phyloP scores from a whole-genome alignment of 2,329 filamentous ascomycete genomes.

The Emergomyces orientalis region DNA sequence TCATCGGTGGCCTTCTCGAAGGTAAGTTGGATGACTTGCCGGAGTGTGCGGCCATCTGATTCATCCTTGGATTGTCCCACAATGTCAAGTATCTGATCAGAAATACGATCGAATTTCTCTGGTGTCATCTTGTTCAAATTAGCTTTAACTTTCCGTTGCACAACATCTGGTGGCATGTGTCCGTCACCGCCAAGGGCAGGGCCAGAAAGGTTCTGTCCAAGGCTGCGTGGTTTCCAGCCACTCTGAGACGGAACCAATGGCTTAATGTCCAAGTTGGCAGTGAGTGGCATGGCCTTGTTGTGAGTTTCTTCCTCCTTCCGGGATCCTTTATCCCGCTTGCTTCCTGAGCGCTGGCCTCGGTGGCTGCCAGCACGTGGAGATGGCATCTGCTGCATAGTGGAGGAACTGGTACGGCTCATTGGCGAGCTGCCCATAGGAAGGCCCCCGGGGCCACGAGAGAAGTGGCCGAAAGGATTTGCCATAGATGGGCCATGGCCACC shows the following conservation, averaged over 20 bases:
- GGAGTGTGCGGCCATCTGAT: constrained; percentile 81
- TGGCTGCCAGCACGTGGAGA: constrained; percentile 67
- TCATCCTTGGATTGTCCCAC: constrained; percentile 94
- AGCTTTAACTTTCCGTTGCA: constrained; percentile 98
- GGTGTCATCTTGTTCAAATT: constrained; percentile 99
- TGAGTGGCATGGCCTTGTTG: constrained; percentile 86
- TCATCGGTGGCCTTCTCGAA: constrained; percentile 99
- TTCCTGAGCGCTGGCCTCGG: constrained; percentile 41
- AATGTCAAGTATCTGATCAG: constrained; percentile 85
- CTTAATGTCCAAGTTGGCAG: constrained; percentile 70
- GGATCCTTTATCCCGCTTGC: constrained; percentile 42
- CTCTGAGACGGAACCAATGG: constrained; percentile 60
- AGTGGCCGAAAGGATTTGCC: constrained; percentile 49
- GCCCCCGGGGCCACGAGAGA: constrained; percentile 49
- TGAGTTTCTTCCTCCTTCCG: constrained; percentile 57
- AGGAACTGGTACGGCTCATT: constrained; percentile 57
- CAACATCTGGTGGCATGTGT: constrained; percentile 78
- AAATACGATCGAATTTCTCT: constrained; percentile 95
- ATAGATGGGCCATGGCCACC: constrained; percentile 36
- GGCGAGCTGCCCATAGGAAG: constrained; percentile 53
- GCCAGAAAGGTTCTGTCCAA: constrained; percentile 43
- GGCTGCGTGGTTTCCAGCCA: constrained; percentile 82
- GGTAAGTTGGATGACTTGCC: constrained; percentile 96
- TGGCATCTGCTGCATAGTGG: constrained; percentile 49
- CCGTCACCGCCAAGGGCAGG: constrained; percentile 43